Base-by-base conservation (phyloP, 2,329 filamentous ascomycete genomes). In the Colletotrichum noveboracense region DNA sequence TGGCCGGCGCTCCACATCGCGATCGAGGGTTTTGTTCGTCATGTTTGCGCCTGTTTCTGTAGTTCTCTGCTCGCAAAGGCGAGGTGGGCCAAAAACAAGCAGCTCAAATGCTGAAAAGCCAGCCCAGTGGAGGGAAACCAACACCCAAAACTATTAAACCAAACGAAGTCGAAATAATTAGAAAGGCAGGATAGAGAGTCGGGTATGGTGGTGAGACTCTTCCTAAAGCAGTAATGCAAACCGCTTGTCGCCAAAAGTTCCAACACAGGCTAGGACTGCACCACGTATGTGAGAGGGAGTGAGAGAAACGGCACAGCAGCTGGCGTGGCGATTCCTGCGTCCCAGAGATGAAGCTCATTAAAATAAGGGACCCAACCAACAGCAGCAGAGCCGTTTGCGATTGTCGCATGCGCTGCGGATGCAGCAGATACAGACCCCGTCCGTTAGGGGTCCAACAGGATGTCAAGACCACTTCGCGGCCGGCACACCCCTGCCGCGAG, bases 291-390 rank as follows among this genome's bases (percentile, higher is more conserved):
- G 8, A 34, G 64, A 43, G 26, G 64, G 10, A 38, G 21, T 43
- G 14, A 60, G 28, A 18, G 18, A 60, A 30, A 60, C 26, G 56
- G 56, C 24, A 18, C 56, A 60, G 28, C 56, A 43, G 36, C 34
- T 13, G 30, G 56, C 43, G 56, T 13, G 65, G 32, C 34, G 24
- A 52, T 28, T 8, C 26, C 26, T 16, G 24, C 62, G 18, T 71
- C 60, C 34, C 60, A 65, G 60, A 74, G 48, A 61, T 66, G 71
- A 70, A 70, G 71, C 48, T 71, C 34, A 48, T 65, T 74, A 52
- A 66, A 38, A n/a, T 48, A 10, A 30, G 26, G 24, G 24, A 55
- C 13, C 18, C 38, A 24, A 24, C 72, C 30, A 36, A 26, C 38
- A 18, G 34, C 16, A 30, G 1, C 36, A 66, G 16, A 38, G 34